These are phyloP conservation scores for Podaxis sp. DNA, from an alignment of 768 basidiomycete species.

Conservation along the genomic window DNA sequence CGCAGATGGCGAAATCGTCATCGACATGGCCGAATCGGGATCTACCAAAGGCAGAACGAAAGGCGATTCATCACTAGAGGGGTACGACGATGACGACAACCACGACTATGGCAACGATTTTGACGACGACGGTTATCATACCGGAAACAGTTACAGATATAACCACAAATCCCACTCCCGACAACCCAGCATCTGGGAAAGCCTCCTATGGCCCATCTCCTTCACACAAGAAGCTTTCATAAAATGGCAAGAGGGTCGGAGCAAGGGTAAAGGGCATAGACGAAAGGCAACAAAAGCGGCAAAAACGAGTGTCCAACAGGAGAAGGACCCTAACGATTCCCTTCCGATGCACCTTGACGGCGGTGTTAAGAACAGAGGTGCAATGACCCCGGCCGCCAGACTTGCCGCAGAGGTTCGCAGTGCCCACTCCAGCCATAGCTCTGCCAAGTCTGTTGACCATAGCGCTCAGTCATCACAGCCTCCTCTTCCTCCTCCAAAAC, in stretches of 20 bases:
- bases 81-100: not conserved
- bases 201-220: conserved; percentile 7
- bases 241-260: not conserved
- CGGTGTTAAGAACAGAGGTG: not conserved
- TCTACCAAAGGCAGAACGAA: not conserved
- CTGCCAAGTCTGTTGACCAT: not conserved
- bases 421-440: not conserved
- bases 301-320: not conserved
- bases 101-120: not conserved
- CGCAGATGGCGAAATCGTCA: not conserved
- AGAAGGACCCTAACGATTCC: not conserved
- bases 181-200: not conserved
- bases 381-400: not conserved
- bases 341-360: not conserved
- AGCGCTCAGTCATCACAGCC: not conserved
- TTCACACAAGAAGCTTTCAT: not conserved
- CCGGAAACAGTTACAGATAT: not conserved
- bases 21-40: not conserved
- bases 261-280: not conserved
- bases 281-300: not conserved
- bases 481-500: not conserved
- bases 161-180: not conserved
- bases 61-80: not conserved
- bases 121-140: not conserved
- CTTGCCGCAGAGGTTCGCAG: not conserved